phyloP scores from a whole-genome alignment of 305 asterid species.

The Rubia tinctorum region DNA sequence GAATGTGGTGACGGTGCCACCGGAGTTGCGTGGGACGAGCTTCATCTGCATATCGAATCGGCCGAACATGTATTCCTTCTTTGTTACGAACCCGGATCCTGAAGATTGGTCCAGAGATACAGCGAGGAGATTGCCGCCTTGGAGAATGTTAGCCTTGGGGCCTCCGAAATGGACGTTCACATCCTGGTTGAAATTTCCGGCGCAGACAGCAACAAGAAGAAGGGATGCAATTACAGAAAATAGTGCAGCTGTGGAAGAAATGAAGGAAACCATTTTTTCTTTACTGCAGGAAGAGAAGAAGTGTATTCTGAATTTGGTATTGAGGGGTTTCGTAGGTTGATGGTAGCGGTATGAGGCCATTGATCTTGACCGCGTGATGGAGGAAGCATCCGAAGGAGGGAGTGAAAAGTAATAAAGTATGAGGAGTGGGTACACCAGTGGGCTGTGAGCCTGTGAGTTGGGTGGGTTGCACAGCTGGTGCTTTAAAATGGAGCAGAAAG shows the following conservation, averaged over 20 bases:
- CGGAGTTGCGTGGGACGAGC: conserved; percentile 38
- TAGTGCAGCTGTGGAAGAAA: not conserved
- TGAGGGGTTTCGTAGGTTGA: conserved; percentile 6
- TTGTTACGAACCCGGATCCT: conserved; percentile 48
- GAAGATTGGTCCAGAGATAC: conserved; percentile 36
- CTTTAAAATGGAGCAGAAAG: not conserved
- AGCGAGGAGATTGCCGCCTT: conserved; percentile 36
- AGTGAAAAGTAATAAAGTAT: too few relatives aligned
- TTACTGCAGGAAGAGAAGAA: not conserved
- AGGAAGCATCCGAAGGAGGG: too few relatives aligned
- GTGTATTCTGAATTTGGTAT: not conserved
- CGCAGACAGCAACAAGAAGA: conserved; percentile 3
- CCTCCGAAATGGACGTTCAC: conserved; percentile 38
- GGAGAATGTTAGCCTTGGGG: conserved; percentile 35
- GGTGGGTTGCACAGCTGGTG: conserved; percentile 6
- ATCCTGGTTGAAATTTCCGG: conserved; percentile 38
- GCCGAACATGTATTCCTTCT: too few relatives aligned
- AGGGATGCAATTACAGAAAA: not conserved
- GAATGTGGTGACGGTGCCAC: conserved; percentile 56
- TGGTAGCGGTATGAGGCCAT: too few relatives aligned
- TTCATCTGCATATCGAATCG: conserved; percentile 47
- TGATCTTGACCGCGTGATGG: not conserved
- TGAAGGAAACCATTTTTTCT: not conserved
- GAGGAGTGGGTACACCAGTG: not conserved
- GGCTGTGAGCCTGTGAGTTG: not conserved